Evolutionary conservation across 345 rosid genomes (phyloP).

Genomic region (Streptanthus diversifolius): DNA sequence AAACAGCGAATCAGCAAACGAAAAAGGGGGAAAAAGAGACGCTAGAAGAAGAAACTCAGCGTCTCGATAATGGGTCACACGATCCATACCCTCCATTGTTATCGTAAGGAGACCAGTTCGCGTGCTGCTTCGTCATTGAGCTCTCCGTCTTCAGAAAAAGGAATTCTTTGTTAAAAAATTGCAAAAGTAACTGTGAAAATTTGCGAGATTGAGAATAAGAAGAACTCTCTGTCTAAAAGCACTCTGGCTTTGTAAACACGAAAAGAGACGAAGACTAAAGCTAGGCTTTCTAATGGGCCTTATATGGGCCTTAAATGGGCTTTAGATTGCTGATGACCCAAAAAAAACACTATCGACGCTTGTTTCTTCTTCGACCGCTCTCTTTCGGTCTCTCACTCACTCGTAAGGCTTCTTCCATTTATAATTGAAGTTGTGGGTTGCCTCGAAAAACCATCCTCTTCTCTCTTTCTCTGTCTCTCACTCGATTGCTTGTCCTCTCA

Average conservation of each 20-base stretch:
- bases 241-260: constrained; percentile 32
- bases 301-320: not conserved
- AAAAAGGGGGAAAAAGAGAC: not conserved
- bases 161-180: not conserved
- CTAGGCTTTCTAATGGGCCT: constrained; percentile 13
- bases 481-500: not conserved
- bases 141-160: not conserved
- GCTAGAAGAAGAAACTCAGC: not conserved
- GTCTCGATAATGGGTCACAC: not conserved
- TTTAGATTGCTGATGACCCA: not conserved
- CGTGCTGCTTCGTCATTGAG: constrained; percentile 78
- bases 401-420: constrained; percentile 8
- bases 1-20: not conserved
- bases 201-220: not conserved
- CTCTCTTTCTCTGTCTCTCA: not conserved
- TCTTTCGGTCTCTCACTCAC: not conserved
- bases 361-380: not conserved
- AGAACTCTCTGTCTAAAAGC: not conserved
- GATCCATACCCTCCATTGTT: constrained; percentile 92
- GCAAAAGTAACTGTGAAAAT: not conserved
- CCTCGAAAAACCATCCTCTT: not conserved
- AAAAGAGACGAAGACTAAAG: not conserved
- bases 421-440: constrained; percentile 3
- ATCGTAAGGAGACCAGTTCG: constrained; percentile 88
- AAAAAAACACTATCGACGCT: not conserved